Conservation (phyloP, 495 filamentous ascomycete species). For the Penicillium odoratum region DNA sequence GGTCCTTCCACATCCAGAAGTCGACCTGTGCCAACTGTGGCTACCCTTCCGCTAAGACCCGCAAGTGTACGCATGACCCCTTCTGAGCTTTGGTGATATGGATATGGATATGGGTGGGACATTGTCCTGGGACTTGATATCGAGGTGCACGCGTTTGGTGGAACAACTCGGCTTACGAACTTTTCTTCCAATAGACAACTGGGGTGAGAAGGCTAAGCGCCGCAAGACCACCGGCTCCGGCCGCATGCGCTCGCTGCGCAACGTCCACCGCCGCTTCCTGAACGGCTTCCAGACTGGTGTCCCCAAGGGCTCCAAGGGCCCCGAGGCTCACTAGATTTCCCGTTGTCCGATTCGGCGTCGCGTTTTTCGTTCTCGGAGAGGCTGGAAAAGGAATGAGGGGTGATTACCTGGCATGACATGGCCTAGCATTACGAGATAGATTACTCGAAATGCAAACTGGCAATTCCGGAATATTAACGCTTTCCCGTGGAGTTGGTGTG, state of each 20-base stretch:
- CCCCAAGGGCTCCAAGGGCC: conserved; percentile 83
- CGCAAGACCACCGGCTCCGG: conserved; percentile 98
- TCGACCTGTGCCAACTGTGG: conserved; percentile 95
- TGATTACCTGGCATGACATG: conserved; percentile 44
- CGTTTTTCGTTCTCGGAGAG: conserved; percentile 47
- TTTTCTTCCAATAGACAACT: conserved; percentile 72
- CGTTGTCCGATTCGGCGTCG: conserved; percentile 39
- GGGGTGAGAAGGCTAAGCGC: conserved; percentile 98
- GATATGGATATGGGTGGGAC: conserved; percentile 10
- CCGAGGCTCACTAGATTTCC: conserved; percentile 44
- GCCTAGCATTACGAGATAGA: conserved; percentile 45
- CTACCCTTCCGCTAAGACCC: conserved; percentile 93
- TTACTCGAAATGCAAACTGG: conserved; percentile 38
- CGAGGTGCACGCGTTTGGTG: conserved; percentile 3
- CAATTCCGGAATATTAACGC: conserved; percentile 41
- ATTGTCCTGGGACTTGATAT: conserved; percentile 1
- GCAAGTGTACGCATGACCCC: conserved; percentile 84
- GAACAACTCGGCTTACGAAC: conserved; percentile 34
- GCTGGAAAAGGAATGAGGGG: conserved; percentile 42
- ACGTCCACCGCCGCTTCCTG: conserved; percentile 83
- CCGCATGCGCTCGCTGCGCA: conserved; percentile 88
- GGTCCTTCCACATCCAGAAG: conserved; percentile 99
- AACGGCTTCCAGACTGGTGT: conserved; percentile 93
- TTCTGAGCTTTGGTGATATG: conserved; percentile 18
- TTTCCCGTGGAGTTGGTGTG: conserved; percentile 47